Conservation (phyloP, 2,329 filamentous ascomycete species). For the Pseudocercospora macadamiae region DNA sequence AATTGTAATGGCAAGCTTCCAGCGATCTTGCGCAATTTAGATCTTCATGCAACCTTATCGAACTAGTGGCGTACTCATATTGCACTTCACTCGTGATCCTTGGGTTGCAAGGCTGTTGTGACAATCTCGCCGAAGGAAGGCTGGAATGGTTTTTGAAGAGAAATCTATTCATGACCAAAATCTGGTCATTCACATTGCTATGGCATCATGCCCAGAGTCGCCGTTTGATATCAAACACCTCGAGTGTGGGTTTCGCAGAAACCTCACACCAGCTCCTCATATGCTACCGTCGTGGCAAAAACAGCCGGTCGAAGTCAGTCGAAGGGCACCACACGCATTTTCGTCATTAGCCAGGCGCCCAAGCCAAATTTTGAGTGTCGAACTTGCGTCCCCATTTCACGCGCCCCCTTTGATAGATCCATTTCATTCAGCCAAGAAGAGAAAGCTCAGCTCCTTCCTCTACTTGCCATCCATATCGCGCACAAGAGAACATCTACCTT, state of each 20-base stretch:
- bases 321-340: constrained; percentile 7
- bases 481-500: constrained; percentile 24
- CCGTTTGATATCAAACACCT: constrained; percentile 3
- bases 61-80: neutral
- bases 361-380: constrained; percentile 8
- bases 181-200: neutral
- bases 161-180: constrained; percentile 11
- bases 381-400: constrained; percentile 6
- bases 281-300: neutral
- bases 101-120: too few species aligned
- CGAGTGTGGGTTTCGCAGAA: constrained; percentile 1
- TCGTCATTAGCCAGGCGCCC: constrained; percentile 11
- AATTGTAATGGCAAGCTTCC: neutral
- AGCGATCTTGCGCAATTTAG: neutral
- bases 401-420: constrained; percentile 7
- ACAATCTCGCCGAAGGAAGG: too few species aligned
- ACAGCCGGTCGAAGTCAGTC: neutral
- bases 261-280: constrained; percentile 1
- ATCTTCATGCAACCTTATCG: neutral
- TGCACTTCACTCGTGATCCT: neutral
- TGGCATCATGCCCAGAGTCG: constrained; percentile 8
- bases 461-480: constrained; percentile 13
- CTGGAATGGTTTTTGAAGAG: constrained; percentile 6
- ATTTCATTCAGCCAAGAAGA: constrained; percentile 8
- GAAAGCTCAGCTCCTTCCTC: constrained; percentile 10